Conservation (phyloP, 352 stramenopile genomes). For the Phytophthora sp. region DNA sequence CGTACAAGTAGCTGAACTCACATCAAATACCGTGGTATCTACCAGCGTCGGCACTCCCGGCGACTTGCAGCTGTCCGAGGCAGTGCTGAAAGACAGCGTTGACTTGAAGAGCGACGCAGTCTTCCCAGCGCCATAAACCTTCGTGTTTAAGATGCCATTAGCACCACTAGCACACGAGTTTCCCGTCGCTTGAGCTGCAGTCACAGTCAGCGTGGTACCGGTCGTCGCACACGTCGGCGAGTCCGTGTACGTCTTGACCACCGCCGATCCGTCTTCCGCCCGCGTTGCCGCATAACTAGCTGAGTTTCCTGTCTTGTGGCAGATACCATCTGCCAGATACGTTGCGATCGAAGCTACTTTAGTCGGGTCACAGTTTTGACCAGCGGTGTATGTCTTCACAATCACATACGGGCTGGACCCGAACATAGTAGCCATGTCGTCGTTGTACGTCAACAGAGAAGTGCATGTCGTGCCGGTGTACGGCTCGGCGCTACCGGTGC, state of each 20-base stretch:
- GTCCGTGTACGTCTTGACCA: constrained; percentile 3
- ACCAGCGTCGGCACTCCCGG: background rate
- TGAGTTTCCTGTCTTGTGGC: background rate
- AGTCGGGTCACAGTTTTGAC: background rate
- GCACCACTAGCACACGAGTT: background rate
- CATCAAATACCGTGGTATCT: background rate
- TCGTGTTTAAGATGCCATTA: constrained; percentile 2
- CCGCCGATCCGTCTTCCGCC: background rate
- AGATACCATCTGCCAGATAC: constrained; percentile 25
- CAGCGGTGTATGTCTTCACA: constrained; percentile 4
- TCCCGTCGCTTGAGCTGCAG: background rate
- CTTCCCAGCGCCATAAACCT: constrained; percentile 10
- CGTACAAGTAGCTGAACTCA: background rate
- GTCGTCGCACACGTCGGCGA: background rate
- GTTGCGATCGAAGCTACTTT: background rate
- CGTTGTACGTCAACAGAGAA: constrained; percentile 1
- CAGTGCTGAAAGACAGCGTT: constrained; percentile 6
- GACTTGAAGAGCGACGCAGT: background rate
- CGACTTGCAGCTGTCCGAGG: background rate
- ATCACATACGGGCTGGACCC: constrained; percentile 7
- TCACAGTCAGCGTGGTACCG: background rate
- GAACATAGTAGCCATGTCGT: constrained; percentile 5
- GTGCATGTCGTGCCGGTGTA: constrained; percentile 5
- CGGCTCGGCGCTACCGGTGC: background rate
- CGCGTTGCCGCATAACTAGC: background rate